phyloP scores from a whole-genome alignment of 257 asterid species.

The Ilex asprella region DNA sequence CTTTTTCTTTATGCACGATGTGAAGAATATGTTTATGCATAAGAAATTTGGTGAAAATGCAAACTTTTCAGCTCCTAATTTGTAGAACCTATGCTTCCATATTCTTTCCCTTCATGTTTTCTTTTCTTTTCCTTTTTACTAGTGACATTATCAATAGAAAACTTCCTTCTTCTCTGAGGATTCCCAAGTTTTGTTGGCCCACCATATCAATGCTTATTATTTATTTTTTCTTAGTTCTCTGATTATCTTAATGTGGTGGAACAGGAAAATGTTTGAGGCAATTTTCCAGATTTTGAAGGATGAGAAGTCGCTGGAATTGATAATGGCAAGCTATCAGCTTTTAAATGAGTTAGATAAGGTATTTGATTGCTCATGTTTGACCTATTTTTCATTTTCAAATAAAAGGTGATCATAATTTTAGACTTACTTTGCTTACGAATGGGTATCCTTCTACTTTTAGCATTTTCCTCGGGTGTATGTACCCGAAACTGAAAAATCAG shows the following conservation, averaged over 20 bases:
- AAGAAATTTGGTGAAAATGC: too few species aligned
- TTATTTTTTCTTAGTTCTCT: neutral
- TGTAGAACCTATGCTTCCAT: too few species aligned
- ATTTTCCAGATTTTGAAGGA: slow-evolving; percentile 63
- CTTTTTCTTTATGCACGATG: too few species aligned
- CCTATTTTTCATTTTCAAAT: slow-evolving; percentile 4
- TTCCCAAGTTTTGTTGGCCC: too few species aligned
- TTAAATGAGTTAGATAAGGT: slow-evolving; percentile 73
- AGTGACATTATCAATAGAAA: neutral
- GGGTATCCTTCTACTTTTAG: slow-evolving; percentile 25
- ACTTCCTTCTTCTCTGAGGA: neutral
- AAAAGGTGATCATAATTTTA: neutral
- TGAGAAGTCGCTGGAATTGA: slow-evolving; percentile 60
- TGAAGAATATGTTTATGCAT: too few species aligned
- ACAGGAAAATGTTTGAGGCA: slow-evolving; percentile 73
- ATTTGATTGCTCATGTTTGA: slow-evolving; percentile 7
- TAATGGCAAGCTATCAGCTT: slow-evolving; percentile 69
- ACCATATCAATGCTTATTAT: too few species aligned
- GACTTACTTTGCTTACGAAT: slow-evolving; percentile 11
- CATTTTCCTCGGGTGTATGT: slow-evolving; percentile 55
- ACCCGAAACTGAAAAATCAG: slow-evolving; percentile 34
- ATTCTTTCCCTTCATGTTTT: too few species aligned
- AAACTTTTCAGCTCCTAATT: too few species aligned
- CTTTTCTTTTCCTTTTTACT: too few species aligned
- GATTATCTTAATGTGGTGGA: slow-evolving; percentile 16